Base-by-base conservation (phyloP, 148 eudicot genomes). In the Rhododendron ferrugineum region DNA sequence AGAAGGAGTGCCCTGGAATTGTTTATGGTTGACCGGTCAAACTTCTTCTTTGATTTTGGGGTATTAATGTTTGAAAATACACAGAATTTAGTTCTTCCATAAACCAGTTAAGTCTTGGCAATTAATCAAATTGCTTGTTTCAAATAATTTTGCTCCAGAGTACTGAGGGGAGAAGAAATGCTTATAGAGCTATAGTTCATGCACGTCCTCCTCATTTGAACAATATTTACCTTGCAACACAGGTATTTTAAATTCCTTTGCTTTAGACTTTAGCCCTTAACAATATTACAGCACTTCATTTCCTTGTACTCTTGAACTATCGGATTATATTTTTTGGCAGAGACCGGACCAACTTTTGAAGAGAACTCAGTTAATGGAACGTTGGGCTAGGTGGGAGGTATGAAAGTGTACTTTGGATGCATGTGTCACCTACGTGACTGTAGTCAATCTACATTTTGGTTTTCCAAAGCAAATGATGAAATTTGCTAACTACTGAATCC, bases 321-420 rank as follows among this genome's bases (percentile, higher is more conserved):
- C 4, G 73, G 30, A 56, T 87, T 5, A 58, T 78, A 32, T 68
- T 80, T 28, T 84, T 46, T 36, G 90, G 81, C 85, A 97, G 99
- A 92, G 96, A 90, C 99, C 99, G 32, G 98, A 97, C 84, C 98
- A 93, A 85, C 98, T 97, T 88, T 86, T 97, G 81, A 94, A 97
- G 85, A 92, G 98, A 89, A 95, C 94, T 90, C 99, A 95, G 84
- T 95, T 97, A 66, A 97, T 94, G 98, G 99, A 97, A 89, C 96
- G 99, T 87, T 97, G 99, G 99, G 95, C 98, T 87, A 92, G 98
- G 87, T 89, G 98, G 95, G 99, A 97, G 99, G 99, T 97, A 92
- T 66, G 85, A 80, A 9, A 84, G 52, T 85, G 64, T 75, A 52
- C 42, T 47, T 83, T 30, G 22, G 64, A 72, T 73, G 23, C 20